Evolutionary conservation across 306 rosid species (phyloP).

Genomic region (Sindora glabra): DNA sequence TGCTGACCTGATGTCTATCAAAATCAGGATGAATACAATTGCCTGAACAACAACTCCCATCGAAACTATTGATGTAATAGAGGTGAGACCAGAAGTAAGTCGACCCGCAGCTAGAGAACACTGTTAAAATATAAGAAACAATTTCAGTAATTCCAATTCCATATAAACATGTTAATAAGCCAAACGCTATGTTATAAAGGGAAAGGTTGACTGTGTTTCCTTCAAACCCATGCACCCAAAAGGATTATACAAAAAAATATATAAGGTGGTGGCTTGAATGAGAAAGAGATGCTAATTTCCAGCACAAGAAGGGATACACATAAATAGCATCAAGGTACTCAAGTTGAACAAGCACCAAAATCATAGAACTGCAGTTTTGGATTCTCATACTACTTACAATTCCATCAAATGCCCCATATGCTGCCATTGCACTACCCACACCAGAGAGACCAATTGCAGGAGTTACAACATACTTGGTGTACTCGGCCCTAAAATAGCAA

Average conservation of each 20-base stretch:
- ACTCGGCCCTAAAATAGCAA: slow-evolving; percentile 61
- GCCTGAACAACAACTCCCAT: slow-evolving; percentile 65
- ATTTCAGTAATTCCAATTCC: neutral
- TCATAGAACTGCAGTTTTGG: slow-evolving; percentile 9
- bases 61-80: slow-evolving; percentile 66
- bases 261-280: neutral
- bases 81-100: slow-evolving; percentile 75
- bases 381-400: slow-evolving; percentile 59
- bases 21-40: slow-evolving; percentile 45
- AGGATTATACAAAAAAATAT: neutral
- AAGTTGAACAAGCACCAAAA: neutral
- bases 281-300: neutral
- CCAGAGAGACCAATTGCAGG: slow-evolving; percentile 88
- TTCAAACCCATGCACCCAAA: neutral
- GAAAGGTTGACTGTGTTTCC: neutral
- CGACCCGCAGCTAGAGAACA: slow-evolving; percentile 84
- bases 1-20: slow-evolving; percentile 38
- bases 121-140: slow-evolving; percentile 26
- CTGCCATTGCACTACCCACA: slow-evolving; percentile 92
- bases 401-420: slow-evolving; percentile 92
- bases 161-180: neutral
- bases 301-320: neutral
- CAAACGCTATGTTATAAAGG: neutral
- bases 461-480: slow-evolving; percentile 67
- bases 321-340: neutral